Evolutionary conservation across 2,329 filamentous ascomycete genomes (phyloP).

Genomic region (Fusarium subtropicale): DNA sequence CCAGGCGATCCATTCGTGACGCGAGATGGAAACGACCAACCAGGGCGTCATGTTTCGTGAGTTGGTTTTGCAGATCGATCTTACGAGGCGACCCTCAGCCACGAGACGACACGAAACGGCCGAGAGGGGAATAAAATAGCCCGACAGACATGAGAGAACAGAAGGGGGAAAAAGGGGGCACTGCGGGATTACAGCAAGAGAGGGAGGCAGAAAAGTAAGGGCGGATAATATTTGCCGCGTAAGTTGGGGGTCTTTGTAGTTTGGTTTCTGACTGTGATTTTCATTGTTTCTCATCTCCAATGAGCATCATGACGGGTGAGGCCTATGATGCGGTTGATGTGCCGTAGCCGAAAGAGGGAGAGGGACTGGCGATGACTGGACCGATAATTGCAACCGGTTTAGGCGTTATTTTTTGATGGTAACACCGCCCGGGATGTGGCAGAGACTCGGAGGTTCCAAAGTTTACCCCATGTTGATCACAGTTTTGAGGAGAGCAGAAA

Average conservation of each 20-base stretch:
- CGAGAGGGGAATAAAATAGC: constrained; percentile 29
- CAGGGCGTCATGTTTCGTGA: constrained; percentile 25
- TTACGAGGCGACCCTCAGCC: constrained; percentile 40
- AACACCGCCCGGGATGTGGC: constrained; percentile 28
- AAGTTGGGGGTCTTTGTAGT: background rate
- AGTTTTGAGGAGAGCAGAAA: constrained; percentile 9
- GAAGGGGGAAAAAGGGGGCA: constrained; percentile 10
- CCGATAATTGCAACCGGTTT: constrained; percentile 30
- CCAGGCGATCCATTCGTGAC: constrained; percentile 23
- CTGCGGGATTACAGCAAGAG: background rate
- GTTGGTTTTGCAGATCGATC: constrained; percentile 42
- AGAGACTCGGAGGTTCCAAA: constrained; percentile 13
- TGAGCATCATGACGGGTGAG: constrained; percentile 23
- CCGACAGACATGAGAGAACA: constrained; percentile 1
- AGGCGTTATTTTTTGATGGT: constrained; percentile 15
- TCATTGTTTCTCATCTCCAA: constrained; percentile 5
- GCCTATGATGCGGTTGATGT: constrained; percentile 24
- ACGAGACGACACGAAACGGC: constrained; percentile 17
- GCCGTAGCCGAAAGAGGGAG: constrained; percentile 12
- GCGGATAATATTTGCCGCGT: background rate
- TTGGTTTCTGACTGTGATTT: constrained; percentile 29
- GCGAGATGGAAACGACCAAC: constrained; percentile 22
- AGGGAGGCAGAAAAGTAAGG: background rate
- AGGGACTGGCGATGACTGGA: constrained; percentile 6
- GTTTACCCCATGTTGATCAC: constrained; percentile 10